phyloP scores from a whole-genome alignment of 257 asterid species.

The Avicennia marina region DNA sequence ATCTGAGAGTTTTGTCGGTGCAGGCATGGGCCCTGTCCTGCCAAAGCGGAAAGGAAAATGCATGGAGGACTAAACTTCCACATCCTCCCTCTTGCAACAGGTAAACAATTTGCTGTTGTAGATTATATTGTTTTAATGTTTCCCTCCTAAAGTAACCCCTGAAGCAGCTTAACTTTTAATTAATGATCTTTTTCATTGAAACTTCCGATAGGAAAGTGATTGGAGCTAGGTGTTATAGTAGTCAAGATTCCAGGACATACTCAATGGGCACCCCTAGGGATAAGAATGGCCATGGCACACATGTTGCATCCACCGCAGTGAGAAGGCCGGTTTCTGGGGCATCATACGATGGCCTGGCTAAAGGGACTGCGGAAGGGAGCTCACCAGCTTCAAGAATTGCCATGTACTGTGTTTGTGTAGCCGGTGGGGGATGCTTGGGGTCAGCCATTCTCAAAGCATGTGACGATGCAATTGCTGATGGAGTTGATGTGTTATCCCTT shows the following conservation, averaged over 20 bases:
- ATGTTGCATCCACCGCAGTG: constrained; percentile 76
- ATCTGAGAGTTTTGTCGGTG: constrained; percentile 64
- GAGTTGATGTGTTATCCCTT: constrained; percentile 60
- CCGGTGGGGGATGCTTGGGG: constrained; percentile 40
- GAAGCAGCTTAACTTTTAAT: background rate
- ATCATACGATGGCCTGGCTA: constrained; percentile 63
- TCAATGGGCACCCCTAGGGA: constrained; percentile 48
- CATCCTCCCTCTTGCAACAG: constrained; percentile 55
- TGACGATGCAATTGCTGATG: constrained; percentile 71
- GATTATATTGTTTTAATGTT: too few species aligned
- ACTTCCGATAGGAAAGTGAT: constrained; percentile 51
- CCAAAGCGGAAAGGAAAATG: constrained; percentile 76
- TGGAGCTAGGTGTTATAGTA: constrained; percentile 69
- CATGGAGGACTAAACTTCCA: constrained; percentile 52
- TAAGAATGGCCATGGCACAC: constrained; percentile 76
- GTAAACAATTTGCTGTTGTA: constrained; percentile 33
- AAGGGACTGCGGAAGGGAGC: constrained; percentile 77
- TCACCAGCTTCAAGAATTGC: constrained; percentile 72
- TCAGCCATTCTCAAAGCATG: constrained; percentile 57
- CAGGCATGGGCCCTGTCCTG: constrained; percentile 56
- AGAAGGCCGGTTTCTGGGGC: constrained; percentile 64
- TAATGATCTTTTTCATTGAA: too few species aligned
- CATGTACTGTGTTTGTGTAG: constrained; percentile 64
- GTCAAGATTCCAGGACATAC: background rate
- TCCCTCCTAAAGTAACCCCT: background rate